A percentile compares a stretch with the other conserved stretches of the same genome.
phyloP scores from a whole-genome alignment of 768 basidiomycete genomes.

The Collybia mongolica region DNA sequence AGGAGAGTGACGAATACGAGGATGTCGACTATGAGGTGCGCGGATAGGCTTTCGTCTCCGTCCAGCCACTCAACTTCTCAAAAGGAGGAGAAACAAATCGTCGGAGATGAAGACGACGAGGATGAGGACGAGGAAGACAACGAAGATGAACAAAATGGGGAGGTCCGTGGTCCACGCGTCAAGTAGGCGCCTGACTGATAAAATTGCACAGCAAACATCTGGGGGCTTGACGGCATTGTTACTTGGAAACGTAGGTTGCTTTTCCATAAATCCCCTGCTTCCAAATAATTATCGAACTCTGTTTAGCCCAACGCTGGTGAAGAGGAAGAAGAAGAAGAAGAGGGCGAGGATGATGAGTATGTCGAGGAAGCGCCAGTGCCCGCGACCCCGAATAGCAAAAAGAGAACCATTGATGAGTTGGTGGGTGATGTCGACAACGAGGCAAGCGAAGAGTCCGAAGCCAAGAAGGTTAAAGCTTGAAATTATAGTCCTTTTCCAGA shows the following conservation, averaged over 20 bases:
- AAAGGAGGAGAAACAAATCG: slow-evolving; percentile 9
- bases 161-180: slow-evolving; percentile 8
- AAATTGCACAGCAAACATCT: slow-evolving; percentile 3
- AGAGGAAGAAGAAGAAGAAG: slow-evolving; percentile 34
- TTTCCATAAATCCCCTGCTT: neutral
- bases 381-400: slow-evolving; percentile 25
- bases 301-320: slow-evolving; percentile 25
- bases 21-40: slow-evolving; percentile 14
- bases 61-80: neutral
- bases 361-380: slow-evolving; percentile 12
- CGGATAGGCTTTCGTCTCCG: neutral
- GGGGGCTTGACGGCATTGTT: slow-evolving; percentile 17
- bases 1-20: slow-evolving; percentile 22
- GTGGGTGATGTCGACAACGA: slow-evolving; percentile 25
- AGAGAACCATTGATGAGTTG: slow-evolving; percentile 33
- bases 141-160: slow-evolving; percentile 8
- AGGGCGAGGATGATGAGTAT: slow-evolving; percentile 18
- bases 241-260: slow-evolving; percentile 15
- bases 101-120: slow-evolving; percentile 11
- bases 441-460: slow-evolving; percentile 23
- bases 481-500: neutral
- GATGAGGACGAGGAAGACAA: slow-evolving; percentile 17
- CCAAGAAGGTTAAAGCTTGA: slow-evolving; percentile 42
- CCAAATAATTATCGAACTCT: too few species aligned
- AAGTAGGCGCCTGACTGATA: neutral